Percentiles rank a stretch among this genome's conserved stretches.
These are phyloP conservation scores for Corchorus olitorius DNA, from an alignment of 345 rosid genomes.

Conservation along the genomic window DNA sequence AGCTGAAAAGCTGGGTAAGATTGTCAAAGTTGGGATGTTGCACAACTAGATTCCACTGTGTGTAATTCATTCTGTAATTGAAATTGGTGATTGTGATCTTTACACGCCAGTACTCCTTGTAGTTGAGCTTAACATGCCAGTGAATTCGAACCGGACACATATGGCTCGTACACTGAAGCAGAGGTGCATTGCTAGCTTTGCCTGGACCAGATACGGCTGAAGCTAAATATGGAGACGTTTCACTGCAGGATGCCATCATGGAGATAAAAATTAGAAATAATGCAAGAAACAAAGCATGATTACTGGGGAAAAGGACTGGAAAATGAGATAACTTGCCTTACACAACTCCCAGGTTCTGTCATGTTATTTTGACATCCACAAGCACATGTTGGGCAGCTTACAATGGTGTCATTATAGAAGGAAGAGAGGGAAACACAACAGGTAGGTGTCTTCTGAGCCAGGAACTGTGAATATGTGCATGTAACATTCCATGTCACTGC, in stretches of 20 bases:
- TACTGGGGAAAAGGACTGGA: background rate
- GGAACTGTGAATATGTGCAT: conserved; percentile 89
- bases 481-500: conserved; percentile 99
- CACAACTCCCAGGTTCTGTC: conserved; percentile 45
- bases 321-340: conserved; percentile 50
- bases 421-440: conserved; percentile 94
- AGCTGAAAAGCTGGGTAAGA: conserved; percentile 75
- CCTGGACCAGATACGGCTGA: conserved; percentile 59
- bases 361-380: conserved; percentile 77
- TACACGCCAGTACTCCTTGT: conserved; percentile 90
- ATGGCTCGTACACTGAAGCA: conserved; percentile 76
- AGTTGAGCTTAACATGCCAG: conserved; percentile 92
- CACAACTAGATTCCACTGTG: conserved; percentile 84
- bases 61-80: conserved; percentile 73
- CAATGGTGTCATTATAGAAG: conserved; percentile 79
- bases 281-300: background rate
- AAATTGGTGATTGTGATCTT: conserved; percentile 88
- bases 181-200: conserved; percentile 45
- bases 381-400: conserved; percentile 77
- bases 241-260: conserved; percentile 45
- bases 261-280: background rate
- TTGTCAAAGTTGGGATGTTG: conserved; percentile 90
- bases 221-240: conserved; percentile 58
- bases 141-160: conserved; percentile 88
- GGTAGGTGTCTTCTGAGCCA: conserved; percentile 80